Percentiles rank a stretch among this genome's conserved stretches.
Conservation (phyloP, 371 early-diverging fungal species). For the Agmasoma carcini region DNA sequence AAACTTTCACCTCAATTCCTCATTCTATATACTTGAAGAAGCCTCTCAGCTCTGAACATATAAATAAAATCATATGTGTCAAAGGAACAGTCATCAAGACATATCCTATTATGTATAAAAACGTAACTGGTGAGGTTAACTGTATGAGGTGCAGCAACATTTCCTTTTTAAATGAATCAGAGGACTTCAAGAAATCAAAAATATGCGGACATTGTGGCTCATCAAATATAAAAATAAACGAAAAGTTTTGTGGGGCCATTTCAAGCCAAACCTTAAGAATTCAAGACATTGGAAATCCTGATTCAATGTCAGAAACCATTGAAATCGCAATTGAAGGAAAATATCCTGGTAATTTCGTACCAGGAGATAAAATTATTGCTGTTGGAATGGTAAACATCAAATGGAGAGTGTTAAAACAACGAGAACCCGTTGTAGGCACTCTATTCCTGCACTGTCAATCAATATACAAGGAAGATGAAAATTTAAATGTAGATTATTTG, state of each 20-base stretch:
- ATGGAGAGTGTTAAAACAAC: constrained; percentile 33
- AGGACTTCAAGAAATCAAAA: constrained; percentile 14
- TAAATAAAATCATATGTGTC: constrained; percentile 39
- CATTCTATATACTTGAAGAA: constrained; percentile 20
- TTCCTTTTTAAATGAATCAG: not conserved
- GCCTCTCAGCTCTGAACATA: constrained; percentile 17
- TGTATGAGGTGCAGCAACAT: constrained; percentile 40
- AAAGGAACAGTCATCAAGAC: constrained; percentile 47
- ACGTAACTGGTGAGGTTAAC: constrained; percentile 17
- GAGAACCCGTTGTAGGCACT: constrained; percentile 32
- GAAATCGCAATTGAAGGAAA: constrained; percentile 41
- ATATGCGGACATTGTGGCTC: constrained; percentile 42
- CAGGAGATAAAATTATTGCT: constrained; percentile 44
- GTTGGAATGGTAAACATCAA: constrained; percentile 36
- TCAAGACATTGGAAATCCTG: constrained; percentile 43
- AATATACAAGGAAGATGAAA: constrained; percentile 23
- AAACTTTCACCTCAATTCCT: constrained; percentile 31
- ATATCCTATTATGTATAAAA: constrained; percentile 36
- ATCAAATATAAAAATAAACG: constrained; percentile 9
- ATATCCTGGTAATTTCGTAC: constrained; percentile 36
- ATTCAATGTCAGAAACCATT: constrained; percentile 37
- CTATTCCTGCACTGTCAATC: constrained; percentile 31
- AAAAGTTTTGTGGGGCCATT: constrained; percentile 30
- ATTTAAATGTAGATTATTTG: not conserved
- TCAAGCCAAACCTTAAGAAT: constrained; percentile 38